Evolutionary conservation across 805 yeast genomes (phyloP).

Genomic region (Teunomyces kruisii): DNA sequence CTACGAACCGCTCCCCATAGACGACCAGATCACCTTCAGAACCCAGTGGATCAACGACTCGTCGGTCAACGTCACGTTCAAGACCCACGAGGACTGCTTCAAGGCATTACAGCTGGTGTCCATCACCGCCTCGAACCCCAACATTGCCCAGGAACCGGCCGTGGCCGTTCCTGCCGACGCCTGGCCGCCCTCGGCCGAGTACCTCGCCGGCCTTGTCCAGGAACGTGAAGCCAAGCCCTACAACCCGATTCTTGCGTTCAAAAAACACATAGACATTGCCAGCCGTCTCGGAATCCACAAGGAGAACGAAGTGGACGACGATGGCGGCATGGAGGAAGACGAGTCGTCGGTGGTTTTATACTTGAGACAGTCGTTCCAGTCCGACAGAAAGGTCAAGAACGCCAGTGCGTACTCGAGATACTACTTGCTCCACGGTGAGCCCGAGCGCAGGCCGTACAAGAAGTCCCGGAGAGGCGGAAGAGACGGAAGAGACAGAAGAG

Average conservation of each 20-base stretch:
- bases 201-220: constrained; percentile 16
- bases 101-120: constrained; percentile 20
- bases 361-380: constrained; percentile 50
- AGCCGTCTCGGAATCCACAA: constrained; percentile 24
- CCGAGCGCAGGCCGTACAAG: constrained; percentile 42
- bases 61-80: constrained; percentile 55
- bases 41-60: constrained; percentile 70
- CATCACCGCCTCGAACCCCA: not conserved
- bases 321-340: constrained; percentile 38
- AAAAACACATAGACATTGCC: constrained; percentile 28
- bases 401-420: constrained; percentile 61
- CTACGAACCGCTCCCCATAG: constrained; percentile 25
- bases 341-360: constrained; percentile 35
- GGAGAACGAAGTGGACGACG: constrained; percentile 14
- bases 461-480: constrained; percentile 7
- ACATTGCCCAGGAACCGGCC: not conserved
- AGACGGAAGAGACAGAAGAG: constrained; percentile 12
- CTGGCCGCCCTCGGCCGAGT: constrained; percentile 1
- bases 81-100: constrained; percentile 40
- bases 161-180: not conserved
- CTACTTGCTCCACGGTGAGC: constrained; percentile 71
- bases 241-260: constrained; percentile 33
- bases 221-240: constrained; percentile 44
- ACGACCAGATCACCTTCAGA: constrained; percentile 36
- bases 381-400: constrained; percentile 57